These are phyloP conservation scores for Boletus pseudo-olivaceus DNA, from an alignment of 768 basidiomycete species.

Conservation along the genomic window DNA sequence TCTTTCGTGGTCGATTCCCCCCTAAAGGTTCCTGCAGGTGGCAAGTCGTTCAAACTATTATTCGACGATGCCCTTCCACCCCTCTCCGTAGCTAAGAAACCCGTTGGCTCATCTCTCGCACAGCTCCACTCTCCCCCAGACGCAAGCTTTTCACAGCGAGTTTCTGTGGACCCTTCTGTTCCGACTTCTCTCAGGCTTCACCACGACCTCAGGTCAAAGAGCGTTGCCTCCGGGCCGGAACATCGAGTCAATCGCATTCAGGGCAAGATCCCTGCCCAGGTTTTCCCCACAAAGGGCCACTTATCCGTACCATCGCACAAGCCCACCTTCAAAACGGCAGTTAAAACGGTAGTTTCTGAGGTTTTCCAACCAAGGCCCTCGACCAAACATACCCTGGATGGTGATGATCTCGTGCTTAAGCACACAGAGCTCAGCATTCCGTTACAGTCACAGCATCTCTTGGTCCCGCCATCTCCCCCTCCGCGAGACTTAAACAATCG, in stretches of 20 bases:
- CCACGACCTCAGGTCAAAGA: constrained; percentile 2
- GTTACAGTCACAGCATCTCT: constrained; percentile 24
- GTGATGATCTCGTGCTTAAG: constrained; percentile 21
- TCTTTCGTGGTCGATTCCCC: constrained; percentile 72
- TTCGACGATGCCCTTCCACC: constrained; percentile 52
- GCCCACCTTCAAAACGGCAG: not conserved
- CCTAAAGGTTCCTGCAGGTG: constrained; percentile 53
- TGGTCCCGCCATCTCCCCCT: constrained; percentile 73
- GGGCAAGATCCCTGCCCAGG: constrained; percentile 2
- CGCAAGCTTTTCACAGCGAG: not conserved
- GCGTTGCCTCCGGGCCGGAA: not conserved
- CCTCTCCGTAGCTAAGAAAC: constrained; percentile 17
- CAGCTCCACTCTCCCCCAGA: not conserved
- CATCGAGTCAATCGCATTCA: constrained; percentile 2
- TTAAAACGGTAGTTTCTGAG: not conserved
- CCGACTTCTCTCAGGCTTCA: not conserved
- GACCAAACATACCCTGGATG: constrained; percentile 44
- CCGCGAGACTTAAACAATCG: constrained; percentile 33
- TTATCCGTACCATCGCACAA: not conserved
- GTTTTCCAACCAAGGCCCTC: constrained; percentile 27
- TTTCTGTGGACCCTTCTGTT: not conserved
- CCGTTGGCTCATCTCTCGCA: not conserved
- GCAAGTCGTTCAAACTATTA: constrained; percentile 61
- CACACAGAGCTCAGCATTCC: constrained; percentile 1
- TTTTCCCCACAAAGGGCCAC: constrained; percentile 13